Percentiles rank a stretch among this genome's conserved stretches.
These are phyloP conservation scores for Cladorrhinum sp. DNA, from an alignment of 2,329 filamentous ascomycete species.

Conservation along the genomic window DNA sequence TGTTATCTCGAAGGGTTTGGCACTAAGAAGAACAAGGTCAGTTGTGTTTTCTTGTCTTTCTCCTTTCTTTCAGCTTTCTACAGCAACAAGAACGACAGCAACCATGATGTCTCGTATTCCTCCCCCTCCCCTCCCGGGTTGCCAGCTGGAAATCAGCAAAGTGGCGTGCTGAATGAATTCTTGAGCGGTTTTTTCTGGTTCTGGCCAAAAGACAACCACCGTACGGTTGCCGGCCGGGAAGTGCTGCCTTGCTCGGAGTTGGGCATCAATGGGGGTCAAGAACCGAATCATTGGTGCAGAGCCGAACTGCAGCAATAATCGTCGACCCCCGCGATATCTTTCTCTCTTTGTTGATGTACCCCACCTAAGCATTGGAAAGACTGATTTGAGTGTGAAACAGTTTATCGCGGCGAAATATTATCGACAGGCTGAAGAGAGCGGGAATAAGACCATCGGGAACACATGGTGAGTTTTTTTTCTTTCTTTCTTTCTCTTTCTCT, in stretches of 20 bases:
- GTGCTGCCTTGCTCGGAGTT: conserved; percentile 25
- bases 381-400: conserved; percentile 40
- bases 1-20: conserved; percentile 97
- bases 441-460: conserved; percentile 88
- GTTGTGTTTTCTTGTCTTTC: conserved; percentile 32
- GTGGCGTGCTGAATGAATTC: neutral
- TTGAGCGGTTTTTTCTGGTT: neutral
- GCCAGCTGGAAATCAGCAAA: neutral
- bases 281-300: conserved; percentile 29
- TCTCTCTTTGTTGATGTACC: neutral
- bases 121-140: too few species aligned
- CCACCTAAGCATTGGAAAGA: neutral
- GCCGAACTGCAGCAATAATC: neutral
- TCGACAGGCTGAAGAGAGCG: conserved; percentile 82
- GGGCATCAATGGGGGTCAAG: conserved; percentile 40
- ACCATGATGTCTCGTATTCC: neutral
- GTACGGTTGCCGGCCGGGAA: conserved; percentile 2
- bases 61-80: neutral
- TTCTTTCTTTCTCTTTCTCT: neutral
- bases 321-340: conserved; percentile 24
- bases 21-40: conserved; percentile 96
- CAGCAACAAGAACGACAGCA: neutral
- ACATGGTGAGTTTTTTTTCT: conserved; percentile 67
- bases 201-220: neutral
- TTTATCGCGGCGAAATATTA: conserved; percentile 85